phyloP scores from a whole-genome alignment of 2,329 filamentous ascomycete species.

The Colletotrichum tropicicola region DNA sequence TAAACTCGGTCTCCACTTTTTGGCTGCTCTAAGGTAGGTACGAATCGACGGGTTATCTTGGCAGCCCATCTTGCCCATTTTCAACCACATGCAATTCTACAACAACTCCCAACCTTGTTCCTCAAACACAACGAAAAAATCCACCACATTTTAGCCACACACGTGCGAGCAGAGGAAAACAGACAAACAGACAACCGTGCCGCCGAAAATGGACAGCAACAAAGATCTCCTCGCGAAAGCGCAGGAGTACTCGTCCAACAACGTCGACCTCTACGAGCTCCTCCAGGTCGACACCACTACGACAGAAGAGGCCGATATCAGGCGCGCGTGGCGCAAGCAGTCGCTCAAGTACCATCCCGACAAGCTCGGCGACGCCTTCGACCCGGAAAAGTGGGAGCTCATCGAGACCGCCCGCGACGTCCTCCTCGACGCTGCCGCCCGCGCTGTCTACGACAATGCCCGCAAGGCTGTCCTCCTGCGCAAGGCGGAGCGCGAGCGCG shows the following conservation, averaged over 20 bases:
- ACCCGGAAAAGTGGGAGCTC: constrained; percentile 84
- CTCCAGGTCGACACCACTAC: constrained; percentile 70
- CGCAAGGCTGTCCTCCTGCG: constrained; percentile 76
- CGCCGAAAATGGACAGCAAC: constrained; percentile 37
- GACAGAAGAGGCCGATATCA: constrained; percentile 76
- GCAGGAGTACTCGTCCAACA: constrained; percentile 67
- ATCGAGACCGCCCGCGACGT: constrained; percentile 89
- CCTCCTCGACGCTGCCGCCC: constrained; percentile 74
- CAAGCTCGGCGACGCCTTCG: constrained; percentile 80
- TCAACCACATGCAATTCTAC: constrained; percentile 1
- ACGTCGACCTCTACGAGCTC: constrained; percentile 80
- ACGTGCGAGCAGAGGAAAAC: background rate
- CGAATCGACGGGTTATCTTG: background rate
- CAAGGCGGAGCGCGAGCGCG: constrained; percentile 74
- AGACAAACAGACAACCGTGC: background rate
- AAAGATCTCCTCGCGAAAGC: constrained; percentile 62
- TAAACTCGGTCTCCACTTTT: background rate
- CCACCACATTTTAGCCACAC: background rate
- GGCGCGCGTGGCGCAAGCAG: constrained; percentile 84
- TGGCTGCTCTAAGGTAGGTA: background rate
- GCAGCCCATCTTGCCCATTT: background rate
- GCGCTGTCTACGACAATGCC: constrained; percentile 80
- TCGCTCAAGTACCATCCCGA: constrained; percentile 95
- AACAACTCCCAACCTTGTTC: background rate
- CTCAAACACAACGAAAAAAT: background rate